phyloP scores from a whole-genome alignment of 2,329 filamentous ascomycete species.

The Iodosphaeria phyllophila region DNA sequence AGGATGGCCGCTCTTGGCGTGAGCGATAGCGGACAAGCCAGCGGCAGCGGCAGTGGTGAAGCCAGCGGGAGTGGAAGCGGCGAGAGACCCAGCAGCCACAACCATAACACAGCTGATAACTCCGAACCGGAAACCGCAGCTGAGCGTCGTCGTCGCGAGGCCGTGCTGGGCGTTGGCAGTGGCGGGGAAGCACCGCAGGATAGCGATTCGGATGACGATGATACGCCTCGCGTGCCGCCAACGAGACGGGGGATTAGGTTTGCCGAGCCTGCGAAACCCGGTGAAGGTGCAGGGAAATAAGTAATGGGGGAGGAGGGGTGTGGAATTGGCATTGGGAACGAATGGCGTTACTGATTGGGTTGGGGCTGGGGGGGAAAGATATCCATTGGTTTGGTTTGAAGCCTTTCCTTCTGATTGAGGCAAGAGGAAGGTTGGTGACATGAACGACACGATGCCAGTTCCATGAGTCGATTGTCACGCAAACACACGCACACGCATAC shows the following conservation, averaged over 20 bases:
- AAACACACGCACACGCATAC: no score
- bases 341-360: neutral
- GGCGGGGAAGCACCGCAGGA: conserved; percentile 24
- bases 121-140: conserved; percentile 52
- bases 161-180: conserved; percentile 44
- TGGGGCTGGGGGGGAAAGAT: neutral
- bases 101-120: conserved; percentile 21
- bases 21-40: no score
- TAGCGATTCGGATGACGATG: conserved; percentile 41
- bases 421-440: no score
- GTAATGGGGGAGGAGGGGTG: conserved; percentile 3
- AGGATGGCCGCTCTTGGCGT: conserved; percentile 35
- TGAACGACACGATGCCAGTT: no score
- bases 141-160: conserved; percentile 54
- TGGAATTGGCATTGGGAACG: conserved; percentile 1
- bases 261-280: no score
- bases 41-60: no score
- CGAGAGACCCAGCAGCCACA: no score
- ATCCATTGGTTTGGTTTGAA: neutral
- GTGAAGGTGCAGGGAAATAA: conserved; percentile 12
- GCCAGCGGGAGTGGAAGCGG: no score
- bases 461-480: no score
- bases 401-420: no score
- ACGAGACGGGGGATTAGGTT: conserved; percentile 40
- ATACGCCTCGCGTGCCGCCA: conserved; percentile 31